These are phyloP conservation scores for Colletotrichum theobromicola DNA, from an alignment of 2,329 filamentous ascomycete species.

Conservation along the genomic window DNA sequence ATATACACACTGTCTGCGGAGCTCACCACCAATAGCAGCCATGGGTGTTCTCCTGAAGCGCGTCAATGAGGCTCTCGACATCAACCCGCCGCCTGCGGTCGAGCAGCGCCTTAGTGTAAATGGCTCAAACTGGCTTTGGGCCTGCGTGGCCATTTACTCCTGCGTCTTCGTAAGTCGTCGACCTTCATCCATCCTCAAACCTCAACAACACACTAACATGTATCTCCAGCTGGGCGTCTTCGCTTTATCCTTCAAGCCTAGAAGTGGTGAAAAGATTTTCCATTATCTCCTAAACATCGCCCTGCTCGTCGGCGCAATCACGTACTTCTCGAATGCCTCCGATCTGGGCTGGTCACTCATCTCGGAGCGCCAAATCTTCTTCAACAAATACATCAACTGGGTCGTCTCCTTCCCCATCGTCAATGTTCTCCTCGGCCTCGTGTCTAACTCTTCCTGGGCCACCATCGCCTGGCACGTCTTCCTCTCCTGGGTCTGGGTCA, in stretches of 20 bases:
- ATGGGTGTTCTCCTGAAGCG: conserved; percentile 38
- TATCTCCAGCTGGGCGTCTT: conserved; percentile 44
- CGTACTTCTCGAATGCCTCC: conserved; percentile 58
- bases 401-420: conserved; percentile 53
- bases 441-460: conserved; percentile 60
- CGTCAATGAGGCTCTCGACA: conserved; percentile 50
- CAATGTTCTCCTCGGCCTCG: conserved; percentile 51
- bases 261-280: conserved; percentile 57
- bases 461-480: conserved; percentile 57
- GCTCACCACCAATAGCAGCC: not conserved
- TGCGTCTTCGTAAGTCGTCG: conserved; percentile 49
- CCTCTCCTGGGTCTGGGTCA: conserved; percentile 56
- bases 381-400: conserved; percentile 61
- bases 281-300: conserved; percentile 59
- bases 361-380: conserved; percentile 57
- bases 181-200: too few relatives aligned
- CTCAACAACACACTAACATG: conserved; percentile 16
- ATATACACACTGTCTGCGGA: not conserved
- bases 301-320: conserved; percentile 52
- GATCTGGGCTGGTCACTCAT: conserved; percentile 53
- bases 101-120: conserved; percentile 42
- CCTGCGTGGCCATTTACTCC: conserved; percentile 54
- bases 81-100: conserved; percentile 49
- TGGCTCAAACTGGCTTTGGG: conserved; percentile 62
- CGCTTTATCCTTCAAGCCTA: conserved; percentile 45